Evolutionary conservation across 306 rosid species (phyloP), one percentile per base, ranked within the genome.

Genomic region (Vigna nakashimae): DNA sequence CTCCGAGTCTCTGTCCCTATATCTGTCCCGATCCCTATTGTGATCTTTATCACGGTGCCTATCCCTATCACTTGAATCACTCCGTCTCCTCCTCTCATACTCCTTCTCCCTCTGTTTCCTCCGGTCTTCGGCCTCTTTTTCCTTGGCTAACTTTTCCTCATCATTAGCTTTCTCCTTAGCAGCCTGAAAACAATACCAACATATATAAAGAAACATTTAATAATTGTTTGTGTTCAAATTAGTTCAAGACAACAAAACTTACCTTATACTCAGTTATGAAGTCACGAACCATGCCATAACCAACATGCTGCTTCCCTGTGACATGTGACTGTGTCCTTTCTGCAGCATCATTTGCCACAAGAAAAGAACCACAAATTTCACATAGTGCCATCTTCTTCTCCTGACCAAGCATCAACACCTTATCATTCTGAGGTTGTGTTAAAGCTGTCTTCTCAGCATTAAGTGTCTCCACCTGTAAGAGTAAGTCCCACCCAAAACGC

Each of bases 381-480:
- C 99, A 96, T 8, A 96, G 96, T 65, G 97, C 97, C 99, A 96
- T 96, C 82, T 92, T 96, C 88, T 96, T 96, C 86, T 96, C 99
- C 81, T 92, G 99, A 30, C 88, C 92, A 55, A 91, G 90, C 94
- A 96, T 76, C 82, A 90, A 73, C 66, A 90, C 88, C 82, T 92
- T 93, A 56, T 89, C 96, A 82, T 70, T 86, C 74, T 82, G 91
- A 46, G 98, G 92, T 72, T 86, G 96, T 57, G 92, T 88, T 86
- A 92, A 86, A 67, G 85, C 71, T 62, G 97, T 84, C 89, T 92
- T 96, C 88, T 96, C 97, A 45, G 86, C 65, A 87, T 96, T 96
- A 42, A 96, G 99, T 69, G 73, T 66, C 76, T 96, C 99, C 79
- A 96, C 99, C 98, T 95, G 82, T 58, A 79, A 36, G 64, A 56